Percentiles rank a stretch among this genome's conserved stretches.
phyloP scores from a whole-genome alignment of 2,329 filamentous ascomycete genomes.

The Cordyceps fumosorosea region DNA sequence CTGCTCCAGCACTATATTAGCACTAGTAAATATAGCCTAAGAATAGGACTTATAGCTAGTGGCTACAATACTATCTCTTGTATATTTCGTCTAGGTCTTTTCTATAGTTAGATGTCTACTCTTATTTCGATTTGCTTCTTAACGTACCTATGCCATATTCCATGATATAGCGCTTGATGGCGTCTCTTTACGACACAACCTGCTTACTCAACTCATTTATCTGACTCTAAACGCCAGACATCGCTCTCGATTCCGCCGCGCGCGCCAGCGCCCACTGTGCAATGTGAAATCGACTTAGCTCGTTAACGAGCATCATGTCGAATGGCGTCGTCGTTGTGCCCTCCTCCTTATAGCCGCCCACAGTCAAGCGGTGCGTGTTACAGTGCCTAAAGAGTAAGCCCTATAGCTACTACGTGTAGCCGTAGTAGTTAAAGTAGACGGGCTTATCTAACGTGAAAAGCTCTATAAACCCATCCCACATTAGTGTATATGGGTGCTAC shows the following conservation, averaged over 20 bases:
- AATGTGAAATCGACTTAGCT: conserved; percentile 53
- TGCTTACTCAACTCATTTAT: background rate
- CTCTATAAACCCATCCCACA: conserved; percentile 41
- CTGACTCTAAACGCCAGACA: background rate
- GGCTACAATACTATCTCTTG: no score
- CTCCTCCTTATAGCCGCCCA: conserved; percentile 58
- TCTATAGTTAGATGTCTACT: no score
- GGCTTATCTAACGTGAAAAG: conserved; percentile 51
- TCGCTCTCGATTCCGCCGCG: conserved; percentile 26
- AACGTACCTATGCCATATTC: background rate
- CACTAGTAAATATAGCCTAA: no score
- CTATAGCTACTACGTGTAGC: conserved; percentile 54
- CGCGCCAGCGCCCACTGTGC: conserved; percentile 46
- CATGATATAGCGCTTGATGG: background rate
- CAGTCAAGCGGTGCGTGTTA: conserved; percentile 42
- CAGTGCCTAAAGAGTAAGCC: conserved; percentile 55
- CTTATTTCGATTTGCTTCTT: no score
- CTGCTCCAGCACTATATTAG: no score
- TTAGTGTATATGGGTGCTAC: conserved; percentile 53
- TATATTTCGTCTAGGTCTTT: no score
- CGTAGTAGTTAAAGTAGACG: conserved; percentile 62
- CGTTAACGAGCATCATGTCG: conserved; percentile 62
- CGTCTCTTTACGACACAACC: background rate
- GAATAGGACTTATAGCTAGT: no score
- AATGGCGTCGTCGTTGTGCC: conserved; percentile 62